A percentile compares a stretch with the other conserved stretches of the same genome.
Evolutionary conservation across 805 yeast genomes (phyloP).

Genomic region (Nakazawaea wickerhamii): DNA sequence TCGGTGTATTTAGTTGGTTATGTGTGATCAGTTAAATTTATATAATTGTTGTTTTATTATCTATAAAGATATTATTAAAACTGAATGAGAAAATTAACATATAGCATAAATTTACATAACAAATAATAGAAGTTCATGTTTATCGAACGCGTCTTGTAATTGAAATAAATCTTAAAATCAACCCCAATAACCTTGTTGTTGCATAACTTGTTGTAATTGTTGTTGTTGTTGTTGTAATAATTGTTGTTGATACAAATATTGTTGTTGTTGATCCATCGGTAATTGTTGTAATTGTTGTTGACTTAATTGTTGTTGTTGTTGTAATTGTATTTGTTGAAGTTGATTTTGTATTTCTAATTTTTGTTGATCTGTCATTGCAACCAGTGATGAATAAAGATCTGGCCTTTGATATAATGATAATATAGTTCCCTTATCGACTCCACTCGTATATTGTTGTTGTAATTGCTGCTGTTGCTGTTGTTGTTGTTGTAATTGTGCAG

Average conservation of each 20-base stretch:
- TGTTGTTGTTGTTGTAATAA: constrained; percentile 12
- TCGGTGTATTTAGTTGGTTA: constrained; percentile 49
- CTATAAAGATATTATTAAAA: no score
- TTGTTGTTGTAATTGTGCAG: constrained; percentile 28
- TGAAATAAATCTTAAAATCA: background rate
- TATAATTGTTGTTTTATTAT: background rate
- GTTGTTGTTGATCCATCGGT: constrained; percentile 17
- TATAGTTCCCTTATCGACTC: constrained; percentile 31
- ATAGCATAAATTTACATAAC: constrained; percentile 18
- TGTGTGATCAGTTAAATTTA: constrained; percentile 38
- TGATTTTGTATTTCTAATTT: constrained; percentile 3
- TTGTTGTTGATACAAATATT: constrained; percentile 6
- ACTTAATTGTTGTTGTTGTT: constrained; percentile 17
- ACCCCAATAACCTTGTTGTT: constrained; percentile 10
- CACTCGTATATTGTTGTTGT: constrained; percentile 20
- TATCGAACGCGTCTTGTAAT: no score
- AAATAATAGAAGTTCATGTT: no score
- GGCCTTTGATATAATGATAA: constrained; percentile 39
- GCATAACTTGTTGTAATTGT: constrained; percentile 12
- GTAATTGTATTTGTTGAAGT: constrained; percentile 11
- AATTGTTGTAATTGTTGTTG: constrained; percentile 18
- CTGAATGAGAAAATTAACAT: no score
- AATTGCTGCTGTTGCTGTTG: constrained; percentile 6
- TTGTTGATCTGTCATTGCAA: constrained; percentile 20
- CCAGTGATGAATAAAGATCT: constrained; percentile 23